Conservation (phyloP, 108 stramenopile species). For the Stephanodiscus triporus region DNA sequence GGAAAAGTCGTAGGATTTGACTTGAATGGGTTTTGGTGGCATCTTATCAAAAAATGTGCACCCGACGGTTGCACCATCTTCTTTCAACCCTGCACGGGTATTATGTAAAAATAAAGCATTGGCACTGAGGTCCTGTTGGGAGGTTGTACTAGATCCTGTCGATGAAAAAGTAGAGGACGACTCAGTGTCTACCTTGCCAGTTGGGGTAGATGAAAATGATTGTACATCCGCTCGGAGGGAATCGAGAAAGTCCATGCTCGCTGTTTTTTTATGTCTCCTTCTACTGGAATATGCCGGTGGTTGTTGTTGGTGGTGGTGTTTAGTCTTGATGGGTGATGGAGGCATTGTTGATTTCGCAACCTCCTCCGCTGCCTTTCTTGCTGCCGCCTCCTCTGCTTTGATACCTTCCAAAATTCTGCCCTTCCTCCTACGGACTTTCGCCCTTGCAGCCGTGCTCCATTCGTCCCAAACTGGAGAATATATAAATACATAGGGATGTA, state of each 20-base stretch:
- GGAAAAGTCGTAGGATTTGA: slow-evolving; percentile 17
- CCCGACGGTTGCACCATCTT: background rate
- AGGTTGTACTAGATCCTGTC: background rate
- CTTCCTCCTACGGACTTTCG: slow-evolving; percentile 33
- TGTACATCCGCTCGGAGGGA: background rate
- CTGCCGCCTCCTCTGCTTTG: background rate
- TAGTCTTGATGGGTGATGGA: background rate
- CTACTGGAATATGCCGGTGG: background rate
- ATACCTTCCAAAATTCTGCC: slow-evolving; percentile 19
- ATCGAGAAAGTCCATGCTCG: background rate
- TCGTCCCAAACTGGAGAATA: slow-evolving; percentile 71
- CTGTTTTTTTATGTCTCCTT: slow-evolving; percentile 12
- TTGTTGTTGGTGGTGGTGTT: background rate
- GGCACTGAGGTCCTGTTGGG: background rate
- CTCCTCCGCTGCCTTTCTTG: background rate
- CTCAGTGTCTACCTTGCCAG: no score
- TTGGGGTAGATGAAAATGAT: background rate
- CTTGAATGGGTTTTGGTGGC: background rate
- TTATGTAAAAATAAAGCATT: slow-evolving; percentile 2
- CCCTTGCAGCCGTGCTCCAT: slow-evolving; percentile 37
- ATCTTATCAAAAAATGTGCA: background rate
- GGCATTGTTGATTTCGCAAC: background rate
- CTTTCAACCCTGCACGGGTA: background rate
- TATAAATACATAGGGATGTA: slow-evolving; percentile 55
- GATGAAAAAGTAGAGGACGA: background rate